Evolutionary conservation across 176 grass and related monocot genomes (phyloP).

Genomic region (Typha latifolia): DNA sequence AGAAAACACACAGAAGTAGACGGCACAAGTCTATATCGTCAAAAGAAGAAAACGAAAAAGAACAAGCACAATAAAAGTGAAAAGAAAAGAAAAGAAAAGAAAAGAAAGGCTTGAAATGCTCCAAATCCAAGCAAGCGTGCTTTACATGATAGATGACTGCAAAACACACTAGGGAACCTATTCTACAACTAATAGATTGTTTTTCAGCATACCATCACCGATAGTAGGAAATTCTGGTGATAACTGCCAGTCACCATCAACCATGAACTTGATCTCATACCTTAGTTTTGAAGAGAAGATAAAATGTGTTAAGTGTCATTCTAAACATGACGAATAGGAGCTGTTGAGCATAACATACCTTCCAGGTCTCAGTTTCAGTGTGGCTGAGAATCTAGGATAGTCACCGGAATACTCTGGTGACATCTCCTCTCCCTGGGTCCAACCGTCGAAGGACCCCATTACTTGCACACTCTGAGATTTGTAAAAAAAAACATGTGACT

Average conservation of each 20-base stretch:
- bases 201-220: constrained; percentile 53
- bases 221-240: constrained; percentile 56
- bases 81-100: no score
- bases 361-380: constrained; percentile 77
- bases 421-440: constrained; percentile 74
- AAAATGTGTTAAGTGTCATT: background rate
- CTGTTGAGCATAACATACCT: constrained; percentile 38
- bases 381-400: constrained; percentile 64
- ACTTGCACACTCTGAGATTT: constrained; percentile 63
- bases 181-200: constrained; percentile 58
- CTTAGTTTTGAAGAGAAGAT: constrained; percentile 25
- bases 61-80: no score
- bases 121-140: no score
- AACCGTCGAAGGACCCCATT: constrained; percentile 92
- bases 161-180: background rate
- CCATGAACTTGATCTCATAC: constrained; percentile 98
- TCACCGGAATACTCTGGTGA: constrained; percentile 63
- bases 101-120: no score
- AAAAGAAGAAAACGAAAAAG: no score
- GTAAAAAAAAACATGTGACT: background rate
- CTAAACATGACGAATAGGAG: background rate
- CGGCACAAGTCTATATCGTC: no score
- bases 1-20: no score
- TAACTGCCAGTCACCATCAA: constrained; percentile 74
- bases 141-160: no score